Base-by-base conservation (phyloP, 176 grass and related monocot species). In the Aechmea fasciata region DNA sequence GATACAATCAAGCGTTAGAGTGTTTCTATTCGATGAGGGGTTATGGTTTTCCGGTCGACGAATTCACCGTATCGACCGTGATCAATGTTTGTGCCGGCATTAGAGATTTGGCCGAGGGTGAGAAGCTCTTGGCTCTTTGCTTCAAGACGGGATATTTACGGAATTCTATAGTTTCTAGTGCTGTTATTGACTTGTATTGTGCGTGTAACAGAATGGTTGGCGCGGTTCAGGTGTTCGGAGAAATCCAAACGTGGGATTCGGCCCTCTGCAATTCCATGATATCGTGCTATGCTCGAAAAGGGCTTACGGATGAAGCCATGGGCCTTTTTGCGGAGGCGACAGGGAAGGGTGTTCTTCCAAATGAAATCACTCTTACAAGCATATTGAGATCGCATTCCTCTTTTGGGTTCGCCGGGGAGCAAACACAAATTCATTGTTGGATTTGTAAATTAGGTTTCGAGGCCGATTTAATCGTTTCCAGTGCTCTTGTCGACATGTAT, bases 401-500 rank as follows among this genome's bases (percentile, higher is more conserved):
- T 79, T 92, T 80, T 81, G 83, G 86, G 52, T 87, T 85, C 22
- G 73, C 81, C 75, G 83, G 79, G 47, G 74, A 83, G 49, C 86
- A 86, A 24, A 83, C 83, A 29, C 84, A 97, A 71, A 85, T 97
- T 15, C 93, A 97, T 80, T 82, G 73, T 49, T 77, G 83, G 11
- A 54, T 81, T 81, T 90, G 22, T 68, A 97, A 92, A 79, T 83
- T 63, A n/a, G 93, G 86, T 47, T 90, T 92, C 19, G 79, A 81
- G 52, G 50, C 83, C 57, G 84, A 97, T 79, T 26, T 73, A 20
- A 80, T 97, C 22, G 55, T 89, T 59, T 77, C 86, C 29, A 90
- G 76, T 52, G 84, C 84, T 66, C 86, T 97, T 7, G 18, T 85
- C 25, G 86, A 97, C 76, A 85, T 97, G 82, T 97, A 97, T 77